These are phyloP conservation scores for Sarocladiaceae sp. DNA, from an alignment of 2,329 filamentous ascomycete species.

Conservation along the genomic window DNA sequence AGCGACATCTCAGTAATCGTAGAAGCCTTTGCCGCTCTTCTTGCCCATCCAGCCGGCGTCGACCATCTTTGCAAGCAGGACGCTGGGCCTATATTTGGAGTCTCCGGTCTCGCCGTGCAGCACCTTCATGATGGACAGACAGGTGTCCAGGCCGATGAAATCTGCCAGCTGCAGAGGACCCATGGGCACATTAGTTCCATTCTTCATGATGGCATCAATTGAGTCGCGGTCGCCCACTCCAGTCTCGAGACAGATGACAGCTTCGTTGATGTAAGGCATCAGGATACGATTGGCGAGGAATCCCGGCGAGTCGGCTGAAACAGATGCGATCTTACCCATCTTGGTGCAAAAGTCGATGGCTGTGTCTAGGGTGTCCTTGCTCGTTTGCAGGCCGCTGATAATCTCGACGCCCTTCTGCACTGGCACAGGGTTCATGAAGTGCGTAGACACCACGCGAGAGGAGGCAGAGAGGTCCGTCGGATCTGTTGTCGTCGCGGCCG, in stretches of 20 bases:
- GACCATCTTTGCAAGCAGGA: slow-evolving; percentile 90
- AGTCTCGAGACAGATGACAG: slow-evolving; percentile 92
- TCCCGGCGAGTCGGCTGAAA: slow-evolving; percentile 84
- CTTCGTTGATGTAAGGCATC: slow-evolving; percentile 99
- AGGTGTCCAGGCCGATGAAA: slow-evolving; percentile 96
- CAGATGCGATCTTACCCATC: slow-evolving; percentile 90
- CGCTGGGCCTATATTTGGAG: slow-evolving; percentile 89
- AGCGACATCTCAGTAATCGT: slow-evolving; percentile 62
- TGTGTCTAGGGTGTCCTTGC: slow-evolving; percentile 71
- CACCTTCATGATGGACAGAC: slow-evolving; percentile 95
- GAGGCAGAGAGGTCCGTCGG: slow-evolving; percentile 76
- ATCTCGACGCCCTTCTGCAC: slow-evolving; percentile 98
- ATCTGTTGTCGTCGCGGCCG: slow-evolving; percentile 75
- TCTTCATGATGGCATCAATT: slow-evolving; percentile 99
- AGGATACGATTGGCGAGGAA: slow-evolving; percentile 96
- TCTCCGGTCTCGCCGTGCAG: slow-evolving; percentile 88
- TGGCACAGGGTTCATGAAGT: slow-evolving; percentile 99
- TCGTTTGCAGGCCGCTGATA: slow-evolving; percentile 91
- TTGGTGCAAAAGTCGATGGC: slow-evolving; percentile 81
- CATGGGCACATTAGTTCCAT: slow-evolving; percentile 98
- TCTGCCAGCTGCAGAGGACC: slow-evolving; percentile 89
- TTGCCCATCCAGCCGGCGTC: slow-evolving; percentile 97
- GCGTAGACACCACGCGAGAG: slow-evolving; percentile 87
- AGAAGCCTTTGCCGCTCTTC: slow-evolving; percentile 96
- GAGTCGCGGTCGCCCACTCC: slow-evolving; percentile 84